Conservation (phyloP, 257 asterid species). For the Eustoma russellianum region DNA sequence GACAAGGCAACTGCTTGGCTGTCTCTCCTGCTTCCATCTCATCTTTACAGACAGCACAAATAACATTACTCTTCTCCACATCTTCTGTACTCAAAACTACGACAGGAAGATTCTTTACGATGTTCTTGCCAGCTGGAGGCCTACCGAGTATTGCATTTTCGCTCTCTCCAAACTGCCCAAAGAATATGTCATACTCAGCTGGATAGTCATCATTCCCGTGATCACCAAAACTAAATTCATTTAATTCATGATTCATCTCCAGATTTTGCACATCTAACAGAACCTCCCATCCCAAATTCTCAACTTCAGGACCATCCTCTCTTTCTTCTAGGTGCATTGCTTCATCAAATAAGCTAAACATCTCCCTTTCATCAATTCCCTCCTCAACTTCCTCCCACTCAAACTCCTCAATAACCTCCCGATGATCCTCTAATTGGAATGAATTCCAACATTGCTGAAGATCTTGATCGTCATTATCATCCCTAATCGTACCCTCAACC, state of each 20-base stretch:
- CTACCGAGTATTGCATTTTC: conserved; percentile 16
- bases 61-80: conserved; percentile 11
- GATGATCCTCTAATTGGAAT: conserved; percentile 23
- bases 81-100: conserved; percentile 20
- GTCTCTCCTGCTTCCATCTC: conserved; percentile 37
- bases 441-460: conserved; percentile 28
- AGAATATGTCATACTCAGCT: conserved; percentile 22
- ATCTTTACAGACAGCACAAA: conserved; percentile 55
- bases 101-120: conserved; percentile 21
- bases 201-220: conserved; percentile 20
- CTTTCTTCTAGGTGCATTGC: conserved; percentile 18
- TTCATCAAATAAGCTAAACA: conserved; percentile 19
- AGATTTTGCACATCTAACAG: conserved; percentile 21
- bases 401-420: conserved; percentile 19
- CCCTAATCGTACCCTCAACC: neutral
- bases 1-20: conserved; percentile 44
- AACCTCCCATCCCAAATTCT: conserved; percentile 32
- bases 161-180: conserved; percentile 23
- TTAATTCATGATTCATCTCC: conserved; percentile 15
- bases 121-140: conserved; percentile 29
- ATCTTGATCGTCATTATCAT: conserved; percentile 18
- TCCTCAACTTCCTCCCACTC: conserved; percentile 36
- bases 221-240: conserved; percentile 11
- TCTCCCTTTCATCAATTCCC: conserved; percentile 26
- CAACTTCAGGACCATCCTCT: conserved; percentile 3